Evolutionary conservation across 345 rosid genomes (phyloP).

Genomic region (Schrenkiella parvula): DNA sequence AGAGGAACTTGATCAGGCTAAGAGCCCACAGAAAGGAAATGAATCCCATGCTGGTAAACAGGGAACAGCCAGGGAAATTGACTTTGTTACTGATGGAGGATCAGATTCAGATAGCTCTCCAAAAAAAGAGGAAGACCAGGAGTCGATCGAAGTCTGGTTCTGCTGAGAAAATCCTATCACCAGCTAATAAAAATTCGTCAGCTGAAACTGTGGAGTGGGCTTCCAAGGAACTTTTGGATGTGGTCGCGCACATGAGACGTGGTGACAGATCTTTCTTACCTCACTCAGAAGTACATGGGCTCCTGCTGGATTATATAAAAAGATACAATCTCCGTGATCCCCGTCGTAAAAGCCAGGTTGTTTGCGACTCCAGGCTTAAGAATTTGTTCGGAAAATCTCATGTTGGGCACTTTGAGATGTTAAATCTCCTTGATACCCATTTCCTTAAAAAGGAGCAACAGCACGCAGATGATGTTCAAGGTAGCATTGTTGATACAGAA

Average conservation of each 20-base stretch:
- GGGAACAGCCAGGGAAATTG: slow-evolving; percentile 45
- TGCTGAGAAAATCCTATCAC: slow-evolving; percentile 37
- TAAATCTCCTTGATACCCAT: slow-evolving; percentile 94
- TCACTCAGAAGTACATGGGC: slow-evolving; percentile 77
- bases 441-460: slow-evolving; percentile 77
- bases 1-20: slow-evolving; percentile 70
- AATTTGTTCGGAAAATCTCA: slow-evolving; percentile 88
- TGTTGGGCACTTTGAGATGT: slow-evolving; percentile 98
- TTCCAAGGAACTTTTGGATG: slow-evolving; percentile 88
- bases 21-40: slow-evolving; percentile 72
- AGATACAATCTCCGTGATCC: slow-evolving; percentile 94
- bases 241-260: slow-evolving; percentile 87
- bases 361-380: slow-evolving; percentile 89
- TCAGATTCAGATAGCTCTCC: slow-evolving; percentile 69
- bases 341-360: slow-evolving; percentile 85
- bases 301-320: slow-evolving; percentile 84
- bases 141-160: slow-evolving; percentile 57
- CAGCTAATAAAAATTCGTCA: slow-evolving; percentile 35
- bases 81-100: slow-evolving; percentile 51
- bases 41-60: slow-evolving; percentile 51
- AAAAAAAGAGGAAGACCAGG: slow-evolving; percentile 73
- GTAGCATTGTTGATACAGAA: slow-evolving; percentile 62
- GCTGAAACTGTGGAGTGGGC: slow-evolving; percentile 73
- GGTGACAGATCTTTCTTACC: slow-evolving; percentile 80
- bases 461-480: slow-evolving; percentile 64